These are phyloP conservation scores for Cryphonectria japonica DNA, from an alignment of 2,329 filamentous ascomycete genomes.

Conservation along the genomic window DNA sequence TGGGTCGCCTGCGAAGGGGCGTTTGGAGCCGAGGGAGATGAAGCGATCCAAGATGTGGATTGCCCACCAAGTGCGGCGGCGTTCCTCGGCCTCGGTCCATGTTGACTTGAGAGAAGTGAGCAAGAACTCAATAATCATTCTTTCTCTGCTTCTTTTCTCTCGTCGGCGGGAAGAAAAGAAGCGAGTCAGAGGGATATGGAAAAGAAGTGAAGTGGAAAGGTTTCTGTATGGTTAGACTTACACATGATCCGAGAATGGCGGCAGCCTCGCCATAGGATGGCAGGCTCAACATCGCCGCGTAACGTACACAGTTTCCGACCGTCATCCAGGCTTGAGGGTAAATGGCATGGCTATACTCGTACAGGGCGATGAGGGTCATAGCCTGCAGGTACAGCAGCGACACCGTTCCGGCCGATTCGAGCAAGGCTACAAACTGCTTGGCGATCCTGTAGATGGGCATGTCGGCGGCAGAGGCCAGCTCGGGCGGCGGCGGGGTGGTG, in stretches of 20 bases:
- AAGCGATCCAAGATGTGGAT: conserved; percentile 50
- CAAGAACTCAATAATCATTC: background rate
- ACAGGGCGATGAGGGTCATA: conserved; percentile 49
- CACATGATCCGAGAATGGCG: conserved; percentile 41
- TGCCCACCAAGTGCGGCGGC: conserved; percentile 52
- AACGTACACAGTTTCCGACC: conserved; percentile 48
- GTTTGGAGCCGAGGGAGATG: conserved; percentile 37
- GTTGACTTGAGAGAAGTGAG: conserved; percentile 38
- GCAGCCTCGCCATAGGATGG: conserved; percentile 41
- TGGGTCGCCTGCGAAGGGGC: conserved; percentile 31
- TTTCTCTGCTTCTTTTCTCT: no score
- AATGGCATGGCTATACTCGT: conserved; percentile 53
- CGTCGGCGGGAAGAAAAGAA: conserved; percentile 33
- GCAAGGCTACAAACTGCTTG: conserved; percentile 45
- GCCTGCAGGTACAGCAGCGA: conserved; percentile 51
- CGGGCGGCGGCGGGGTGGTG: conserved; percentile 41
- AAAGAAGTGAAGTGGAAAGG: no score
- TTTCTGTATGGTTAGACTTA: background rate
- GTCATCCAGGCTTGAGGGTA: conserved; percentile 56
- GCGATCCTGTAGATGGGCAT: conserved; percentile 46
- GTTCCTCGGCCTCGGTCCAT: conserved; percentile 53
- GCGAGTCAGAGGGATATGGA: no score
- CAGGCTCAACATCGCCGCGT: conserved; percentile 50
- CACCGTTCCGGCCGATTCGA: conserved; percentile 47
- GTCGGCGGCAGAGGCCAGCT: conserved; percentile 39